Evolutionary conservation across 2,329 filamentous ascomycete species (phyloP), one percentile per base, ranked within the genome.

Genomic region (Sclerotinia borealis): DNA sequence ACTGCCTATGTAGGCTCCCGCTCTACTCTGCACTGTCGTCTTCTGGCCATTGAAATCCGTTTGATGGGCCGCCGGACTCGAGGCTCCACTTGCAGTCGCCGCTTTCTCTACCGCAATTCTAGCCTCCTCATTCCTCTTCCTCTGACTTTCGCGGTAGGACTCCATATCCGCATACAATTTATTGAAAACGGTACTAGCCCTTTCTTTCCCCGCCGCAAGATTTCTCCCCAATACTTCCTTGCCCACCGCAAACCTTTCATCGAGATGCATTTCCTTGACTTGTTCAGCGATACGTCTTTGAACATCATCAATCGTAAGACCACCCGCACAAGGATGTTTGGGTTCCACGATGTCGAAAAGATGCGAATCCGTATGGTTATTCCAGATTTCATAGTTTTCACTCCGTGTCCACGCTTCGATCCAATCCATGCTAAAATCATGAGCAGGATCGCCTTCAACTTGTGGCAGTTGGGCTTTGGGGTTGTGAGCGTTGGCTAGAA

Each of bases 341-440:
- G 95, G 95, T 73, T 96, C 92, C 17, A 96, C 90, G 67, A 99
- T 91, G 69, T 96, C 93, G 73, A 98, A 99, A 19, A 99, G 83
- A 72, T 96, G 90, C 19, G 88, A 87, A 73, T 97, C 93, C 2
- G 89, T 91, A 70, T 90, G 80, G 17, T 83, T 81, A 68, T 93
- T 83, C 85, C 96, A 99, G 65, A 99, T 88, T 58, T 89, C 85
- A 76, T 95, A 96, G 74, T 98, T 98, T 66, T 96, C 89, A 0
- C 93, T 97, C 66, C 83, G 83, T 70, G 85, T 85, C 95, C 95
- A 99, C 25, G 86, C 85, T n/a, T 92, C 85, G 41, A 98, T 81
- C 80, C 92, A 99, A 29, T 96, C 90, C 27, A 81, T 76, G 39
- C 90, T 88, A 75, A 96, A 99, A 72, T 99, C 95, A 37, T 81